Evolutionary conservation across 192 early-diverging fungal species (phyloP), one percentile per base, ranked within the genome.

Genomic region (Linderina pennispora): DNA sequence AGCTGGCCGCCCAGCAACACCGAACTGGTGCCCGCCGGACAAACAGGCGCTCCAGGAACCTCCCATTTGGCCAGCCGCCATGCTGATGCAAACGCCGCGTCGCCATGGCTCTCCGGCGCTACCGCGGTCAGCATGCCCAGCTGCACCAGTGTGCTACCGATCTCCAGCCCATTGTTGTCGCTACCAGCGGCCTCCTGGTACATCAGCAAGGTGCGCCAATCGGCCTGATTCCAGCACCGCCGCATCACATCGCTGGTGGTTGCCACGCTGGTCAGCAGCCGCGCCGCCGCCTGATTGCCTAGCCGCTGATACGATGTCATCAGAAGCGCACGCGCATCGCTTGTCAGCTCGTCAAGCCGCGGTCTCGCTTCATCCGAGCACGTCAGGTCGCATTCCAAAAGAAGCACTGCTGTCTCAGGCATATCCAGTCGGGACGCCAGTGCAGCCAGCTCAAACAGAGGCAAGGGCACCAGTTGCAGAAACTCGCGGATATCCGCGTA

Each of bases 341-440:
- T 36, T 6, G 52, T 53, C 13, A 72, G 55, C 17, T 39, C 43
- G 14, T 34, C 38, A 15, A 64, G 46, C 23, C 36, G 39, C 9
- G 66, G 47, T 3, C 16, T 39, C 21, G 40, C 58, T 2, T 32
- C 31, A 7, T 45, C 52, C 1, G 61, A 53, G 38, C 68, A 72
- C 1, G 56, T 60, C 36, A 72, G 38, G 36, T 72, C 68, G 36
- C 53, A 64, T 14, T 72, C 68, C n/a, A 72, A 56, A 45, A 72
- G 36, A 18, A 72, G 62, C 20, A 57, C 62, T 0, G 68, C 50
- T 2, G 62, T 58, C 22, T 60, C 62, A 9, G 45, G 53, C 61
- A 59, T 59, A 8, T 42, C 55, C 10, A 72, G 48, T 24, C 47
- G 48, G 2, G 49, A 47, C 9, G 68, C 68, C 18, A 72, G 26